phyloP scores from a whole-genome alignment of 2,329 filamentous ascomycete species.

The Colletotrichum eleusines region DNA sequence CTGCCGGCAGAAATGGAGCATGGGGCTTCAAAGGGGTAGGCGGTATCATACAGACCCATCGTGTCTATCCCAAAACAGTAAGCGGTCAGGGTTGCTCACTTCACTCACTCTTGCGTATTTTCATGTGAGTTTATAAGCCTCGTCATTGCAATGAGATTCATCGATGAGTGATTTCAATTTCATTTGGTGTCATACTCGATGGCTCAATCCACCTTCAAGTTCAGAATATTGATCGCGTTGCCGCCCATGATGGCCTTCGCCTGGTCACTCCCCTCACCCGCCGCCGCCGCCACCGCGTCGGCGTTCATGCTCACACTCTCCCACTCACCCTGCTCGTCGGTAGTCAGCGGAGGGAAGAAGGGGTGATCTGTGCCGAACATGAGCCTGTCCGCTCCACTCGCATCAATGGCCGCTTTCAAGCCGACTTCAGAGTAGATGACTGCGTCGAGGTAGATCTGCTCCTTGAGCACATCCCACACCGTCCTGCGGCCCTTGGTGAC shows the following conservation, averaged over 20 bases:
- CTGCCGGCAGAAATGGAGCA: constrained; percentile 31
- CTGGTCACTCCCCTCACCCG: constrained; percentile 59
- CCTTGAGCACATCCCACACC: constrained; percentile 68
- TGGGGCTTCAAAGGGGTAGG: not conserved
- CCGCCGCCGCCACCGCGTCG: constrained; percentile 65
- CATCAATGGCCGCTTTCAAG: constrained; percentile 76
- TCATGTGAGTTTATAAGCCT: constrained; percentile 12
- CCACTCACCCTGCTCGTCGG: constrained; percentile 74
- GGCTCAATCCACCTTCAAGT: constrained; percentile 29
- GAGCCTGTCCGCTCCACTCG: constrained; percentile 74
- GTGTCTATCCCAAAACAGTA: accelerated
- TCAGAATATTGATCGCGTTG: constrained; percentile 68
- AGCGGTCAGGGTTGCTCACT: constrained; percentile 14
- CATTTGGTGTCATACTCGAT: not conserved
- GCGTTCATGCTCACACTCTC: constrained; percentile 71
- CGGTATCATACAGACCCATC: not conserved
- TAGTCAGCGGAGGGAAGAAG: constrained; percentile 82
- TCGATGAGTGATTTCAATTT: not conserved
- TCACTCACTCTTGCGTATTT: not conserved
- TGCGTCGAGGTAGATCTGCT: constrained; percentile 89
- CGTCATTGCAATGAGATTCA: not conserved
- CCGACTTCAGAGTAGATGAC: constrained; percentile 85
- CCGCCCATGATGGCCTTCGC: constrained; percentile 68
- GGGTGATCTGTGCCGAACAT: constrained; percentile 89
- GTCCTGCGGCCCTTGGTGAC: constrained; percentile 61